Evolutionary conservation across 768 basidiomycete species (phyloP), one percentile per base, ranked within the genome.

Genomic region (Melanogaster broomeanus): DNA sequence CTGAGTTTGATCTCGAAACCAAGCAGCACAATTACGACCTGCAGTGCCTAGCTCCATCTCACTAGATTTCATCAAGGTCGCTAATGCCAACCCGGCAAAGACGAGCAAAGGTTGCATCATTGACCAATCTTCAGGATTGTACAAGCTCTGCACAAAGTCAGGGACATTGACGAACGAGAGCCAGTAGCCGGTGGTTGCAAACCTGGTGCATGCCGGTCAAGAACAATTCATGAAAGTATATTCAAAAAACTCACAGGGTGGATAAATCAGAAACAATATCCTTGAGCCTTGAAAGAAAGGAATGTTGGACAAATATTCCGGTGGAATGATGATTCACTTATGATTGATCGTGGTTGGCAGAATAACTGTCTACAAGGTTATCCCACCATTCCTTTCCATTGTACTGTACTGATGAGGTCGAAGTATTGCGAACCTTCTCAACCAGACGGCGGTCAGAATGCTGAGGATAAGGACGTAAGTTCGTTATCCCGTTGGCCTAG

Each of bases 31-130:
- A 11, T 68, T 67, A 38, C 87, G 76, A 5, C 88, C 88, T 4
- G 61, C 57, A 3, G 67, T 63, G 8, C 85, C 80, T 13, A 74
- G 69, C 59, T 85, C 87, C 37, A 81, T 61, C 58, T 85, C 81
- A 61, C 88, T 89, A 2, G 88, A 89, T 56, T 80, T 79, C 78
- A 89, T 83, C 12, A 92, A 74, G 30, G 75, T 83, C 0, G 87
- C 80, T 72, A 91, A 75, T 1, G 90, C 90, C 28, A 91, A 72
- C 7, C 77, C 78, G 2, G 88, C 77, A 27, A 84, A 76, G 41
- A 91, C 77, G 51, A 92, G 80, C 0, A 87, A 77, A 6, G 90
- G 88, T 55, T 90, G 88, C 53, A 90, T 81, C 13, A 67, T 68
- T 18, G 74, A 62, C 15, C 85, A 80, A 25, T 78, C 72, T n/a